phyloP scores from a whole-genome alignment of 345 rosid genomes.

The Bretschneidera sinensis region DNA sequence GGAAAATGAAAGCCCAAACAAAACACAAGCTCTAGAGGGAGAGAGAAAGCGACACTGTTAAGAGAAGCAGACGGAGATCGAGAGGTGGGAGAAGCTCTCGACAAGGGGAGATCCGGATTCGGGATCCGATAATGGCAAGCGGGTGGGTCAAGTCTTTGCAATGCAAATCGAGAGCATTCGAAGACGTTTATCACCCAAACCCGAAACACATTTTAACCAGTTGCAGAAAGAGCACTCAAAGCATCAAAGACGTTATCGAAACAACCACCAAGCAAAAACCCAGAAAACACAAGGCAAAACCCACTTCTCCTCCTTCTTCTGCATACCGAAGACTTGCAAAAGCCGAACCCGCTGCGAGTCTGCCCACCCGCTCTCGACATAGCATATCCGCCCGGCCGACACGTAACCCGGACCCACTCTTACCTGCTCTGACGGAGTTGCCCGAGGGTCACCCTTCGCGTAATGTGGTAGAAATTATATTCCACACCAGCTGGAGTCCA shows the following conservation, averaged over 20 bases:
- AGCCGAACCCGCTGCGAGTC: slow-evolving; percentile 25
- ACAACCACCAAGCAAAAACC: slow-evolving; percentile 29
- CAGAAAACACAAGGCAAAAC: slow-evolving; percentile 25
- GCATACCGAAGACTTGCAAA: slow-evolving; percentile 15
- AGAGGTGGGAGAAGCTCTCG: not conserved
- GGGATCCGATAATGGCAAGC: slow-evolving; percentile 46
- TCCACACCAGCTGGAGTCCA: slow-evolving; percentile 89
- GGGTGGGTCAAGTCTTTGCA: slow-evolving; percentile 91
- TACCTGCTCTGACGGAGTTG: slow-evolving; percentile 70
- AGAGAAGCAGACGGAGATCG: not conserved
- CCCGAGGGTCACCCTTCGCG: slow-evolving; percentile 85
- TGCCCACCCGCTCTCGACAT: slow-evolving; percentile 28
- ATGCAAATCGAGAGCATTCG: slow-evolving; percentile 88
- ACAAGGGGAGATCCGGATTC: slow-evolving; percentile 4
- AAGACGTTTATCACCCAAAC: slow-evolving; percentile 65
- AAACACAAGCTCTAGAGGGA: not conserved
- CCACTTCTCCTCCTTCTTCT: slow-evolving; percentile 1
- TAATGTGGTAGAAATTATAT: slow-evolving; percentile 90
- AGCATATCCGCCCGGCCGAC: slow-evolving; percentile 26
- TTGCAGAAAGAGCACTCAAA: slow-evolving; percentile 57
- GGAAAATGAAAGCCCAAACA: slow-evolving; percentile 10
- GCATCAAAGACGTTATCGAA: slow-evolving; percentile 68
- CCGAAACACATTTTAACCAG: slow-evolving; percentile 49
- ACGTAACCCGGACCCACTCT: slow-evolving; percentile 42
- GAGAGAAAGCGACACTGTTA: too few relatives aligned